Percentiles rank a stretch among this genome's conserved stretches.
Evolutionary conservation across 805 yeast genomes (phyloP).

Genomic region (Cyberlindnera mycetangii): DNA sequence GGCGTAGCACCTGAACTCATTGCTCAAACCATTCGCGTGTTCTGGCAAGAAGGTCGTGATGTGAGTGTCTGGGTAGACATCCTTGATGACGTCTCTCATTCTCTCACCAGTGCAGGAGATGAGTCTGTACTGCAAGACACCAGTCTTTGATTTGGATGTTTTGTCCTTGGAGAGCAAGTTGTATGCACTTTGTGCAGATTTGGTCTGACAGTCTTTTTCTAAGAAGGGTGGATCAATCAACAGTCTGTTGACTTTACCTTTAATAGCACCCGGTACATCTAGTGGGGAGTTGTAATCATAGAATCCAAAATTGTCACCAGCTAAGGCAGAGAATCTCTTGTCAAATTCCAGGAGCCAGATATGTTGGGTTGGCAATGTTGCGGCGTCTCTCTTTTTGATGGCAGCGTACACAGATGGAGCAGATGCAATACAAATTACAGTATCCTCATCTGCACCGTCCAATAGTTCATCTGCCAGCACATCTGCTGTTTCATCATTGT

Average conservation of each 20-base stretch:
- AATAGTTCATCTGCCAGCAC: conserved; percentile 65
- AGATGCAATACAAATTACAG: conserved; percentile 73
- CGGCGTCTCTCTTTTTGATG: conserved; percentile 49
- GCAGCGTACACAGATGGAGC: conserved; percentile 95
- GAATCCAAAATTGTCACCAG: conserved; percentile 66
- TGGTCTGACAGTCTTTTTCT: conserved; percentile 76
- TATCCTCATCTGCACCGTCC: conserved; percentile 70
- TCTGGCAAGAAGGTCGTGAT: conserved; percentile 73
- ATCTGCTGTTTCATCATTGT: conserved; percentile 69
- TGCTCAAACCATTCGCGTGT: conserved; percentile 81
- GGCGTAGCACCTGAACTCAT: conserved; percentile 86
- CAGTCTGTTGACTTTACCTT: conserved; percentile 64
- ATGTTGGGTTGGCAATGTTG: conserved; percentile 58
- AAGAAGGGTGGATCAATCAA: conserved; percentile 88
- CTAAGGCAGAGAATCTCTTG: conserved; percentile 67
- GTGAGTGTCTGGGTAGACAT: conserved; percentile 59
- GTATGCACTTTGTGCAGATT: conserved; percentile 61
- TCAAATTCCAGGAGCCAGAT: conserved; percentile 80
- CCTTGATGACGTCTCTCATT: conserved; percentile 62
- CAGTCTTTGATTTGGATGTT: conserved; percentile 35
- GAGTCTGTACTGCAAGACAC: conserved; percentile 44
- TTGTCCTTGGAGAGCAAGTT: conserved; percentile 46
- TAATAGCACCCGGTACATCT: conserved; percentile 52
- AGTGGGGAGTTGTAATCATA: conserved; percentile 77
- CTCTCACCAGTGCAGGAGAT: conserved; percentile 90